Base-by-base conservation (phyloP, 768 basidiomycete genomes). In the Kondoa malvinella region DNA sequence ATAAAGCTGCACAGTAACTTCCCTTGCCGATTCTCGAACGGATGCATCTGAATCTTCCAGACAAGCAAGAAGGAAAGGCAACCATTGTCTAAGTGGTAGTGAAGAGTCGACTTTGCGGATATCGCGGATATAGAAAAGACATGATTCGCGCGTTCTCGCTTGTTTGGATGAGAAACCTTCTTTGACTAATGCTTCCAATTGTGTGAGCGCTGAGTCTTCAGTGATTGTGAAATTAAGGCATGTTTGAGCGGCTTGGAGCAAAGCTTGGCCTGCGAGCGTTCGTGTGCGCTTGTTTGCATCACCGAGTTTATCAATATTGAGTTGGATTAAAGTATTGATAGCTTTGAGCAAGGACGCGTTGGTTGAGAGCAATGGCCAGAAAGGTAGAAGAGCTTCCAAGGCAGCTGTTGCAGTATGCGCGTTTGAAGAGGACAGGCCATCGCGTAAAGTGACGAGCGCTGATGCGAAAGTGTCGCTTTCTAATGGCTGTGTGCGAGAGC, bases 11-110 rank as follows among this genome's bases (percentile, higher is more conserved):
- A 95, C 82, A 68, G 90, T 82, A 0, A 89, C 85, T 72, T 83
- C 82, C 62, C 86, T 84, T 4, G 92, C 86, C 75, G 85, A 86
- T 66, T 91, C 87, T 57, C 95, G 86, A 65, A 97, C 95, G 72
- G 85, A 84, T 25, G 87, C 83, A 74, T 99, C 95, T 0, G 85
- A 84, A 77, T 97, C 94, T 79, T 96, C 89, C 32, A 99, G 81
- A 50, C 86, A 81, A 66, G 86, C 88, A 34, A 96, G 89, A 63
- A 99, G 83, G 15, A 81, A 78, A 0, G 87, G 77, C 33, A 94
- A 82, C 77, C 87, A 96, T 3, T 87, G 83, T 58, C 87, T 82
- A 57, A 95, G 83, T 68, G 70, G 68, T 15, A 71, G 66, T 0
- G 70, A 21, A 30, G 61, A 21, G 0, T 57, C 16, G 2, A 65